Percentiles rank a stretch among this genome's conserved stretches.
Conservation (phyloP, 768 basidiomycete genomes). For the Cyclocybe aegerita region DNA sequence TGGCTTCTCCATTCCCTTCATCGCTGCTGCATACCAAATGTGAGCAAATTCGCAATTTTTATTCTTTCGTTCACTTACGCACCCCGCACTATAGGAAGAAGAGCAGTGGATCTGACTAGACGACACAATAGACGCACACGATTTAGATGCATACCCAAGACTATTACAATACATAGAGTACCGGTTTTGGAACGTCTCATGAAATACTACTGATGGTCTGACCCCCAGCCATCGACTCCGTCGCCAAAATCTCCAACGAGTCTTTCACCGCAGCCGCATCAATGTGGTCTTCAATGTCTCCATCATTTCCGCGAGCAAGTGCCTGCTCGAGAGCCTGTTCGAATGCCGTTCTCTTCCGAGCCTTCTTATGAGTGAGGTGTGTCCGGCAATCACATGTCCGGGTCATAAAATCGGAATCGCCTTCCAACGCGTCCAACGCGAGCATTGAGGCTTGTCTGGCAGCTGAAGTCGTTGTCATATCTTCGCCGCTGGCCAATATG, state of each 20-base stretch:
- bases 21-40: conserved; percentile 64
- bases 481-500: conserved; percentile 57
- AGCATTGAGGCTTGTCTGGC: conserved; percentile 58
- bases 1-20: conserved; percentile 70
- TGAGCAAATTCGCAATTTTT: conserved; percentile 35
- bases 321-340: conserved; percentile 27
- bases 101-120: conserved; percentile 26
- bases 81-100: conserved; percentile 38
- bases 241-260: conserved; percentile 4
- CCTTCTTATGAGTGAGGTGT: conserved; percentile 35
- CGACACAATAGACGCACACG: neutral
- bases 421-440: conserved; percentile 71
- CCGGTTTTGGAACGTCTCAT: too few species aligned
- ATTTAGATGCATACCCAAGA: too few species aligned
- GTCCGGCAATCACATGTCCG: conserved; percentile 68
- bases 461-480: conserved; percentile 50
- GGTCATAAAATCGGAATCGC: conserved; percentile 59
- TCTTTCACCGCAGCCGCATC: conserved; percentile 5
- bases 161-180: too few species aligned
- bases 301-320: conserved; percentile 6
- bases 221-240: too few species aligned
- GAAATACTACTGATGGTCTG: too few species aligned
- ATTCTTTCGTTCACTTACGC: conserved; percentile 1
- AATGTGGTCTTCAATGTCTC: neutral
- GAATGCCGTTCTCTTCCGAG: conserved; percentile 23